phyloP scores from a whole-genome alignment of 2,329 filamentous ascomycete genomes.

The Monilinia polystroma region DNA sequence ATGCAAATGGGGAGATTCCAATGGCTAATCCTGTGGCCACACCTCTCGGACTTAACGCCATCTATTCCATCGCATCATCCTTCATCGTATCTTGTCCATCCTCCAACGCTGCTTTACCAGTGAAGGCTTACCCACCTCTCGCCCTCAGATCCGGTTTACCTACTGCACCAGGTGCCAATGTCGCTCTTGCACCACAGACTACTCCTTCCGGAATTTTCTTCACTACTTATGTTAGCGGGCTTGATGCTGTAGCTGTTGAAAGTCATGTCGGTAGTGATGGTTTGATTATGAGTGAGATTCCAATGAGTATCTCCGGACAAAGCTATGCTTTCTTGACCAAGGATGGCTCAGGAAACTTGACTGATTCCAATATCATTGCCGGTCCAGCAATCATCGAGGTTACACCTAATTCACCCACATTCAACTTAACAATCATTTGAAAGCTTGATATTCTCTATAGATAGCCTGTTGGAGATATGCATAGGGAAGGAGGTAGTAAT shows the following conservation, averaged over 20 bases:
- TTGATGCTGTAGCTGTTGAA: conserved; percentile 41
- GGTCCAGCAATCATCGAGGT: conserved; percentile 43
- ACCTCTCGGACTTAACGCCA: conserved; percentile 56
- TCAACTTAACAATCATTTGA: conserved; percentile 31
- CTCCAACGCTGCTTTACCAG: conserved; percentile 54
- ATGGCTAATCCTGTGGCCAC: conserved; percentile 61
- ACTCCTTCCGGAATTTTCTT: conserved; percentile 37
- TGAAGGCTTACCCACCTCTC: conserved; percentile 59
- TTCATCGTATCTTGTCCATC: conserved; percentile 60
- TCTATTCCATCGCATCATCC: conserved; percentile 61
- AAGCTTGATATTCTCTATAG: not conserved
- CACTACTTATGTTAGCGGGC: conserved; percentile 41
- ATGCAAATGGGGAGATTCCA: conserved; percentile 49
- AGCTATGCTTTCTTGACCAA: conserved; percentile 45
- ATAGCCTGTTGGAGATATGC: no score
- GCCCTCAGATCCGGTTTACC: conserved; percentile 35
- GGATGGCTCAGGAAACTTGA: conserved; percentile 41
- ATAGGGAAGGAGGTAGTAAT: not conserved
- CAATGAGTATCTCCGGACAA: conserved; percentile 42
- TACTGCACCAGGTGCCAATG: conserved; percentile 28
- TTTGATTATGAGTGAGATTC: conserved; percentile 37
- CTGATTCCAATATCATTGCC: conserved; percentile 43
- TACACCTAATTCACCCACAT: conserved; percentile 35
- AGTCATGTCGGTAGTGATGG: conserved; percentile 35
- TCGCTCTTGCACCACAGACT: conserved; percentile 35